Base-by-base conservation (phyloP, 306 rosid species). In the Lotus japonicus region DNA sequence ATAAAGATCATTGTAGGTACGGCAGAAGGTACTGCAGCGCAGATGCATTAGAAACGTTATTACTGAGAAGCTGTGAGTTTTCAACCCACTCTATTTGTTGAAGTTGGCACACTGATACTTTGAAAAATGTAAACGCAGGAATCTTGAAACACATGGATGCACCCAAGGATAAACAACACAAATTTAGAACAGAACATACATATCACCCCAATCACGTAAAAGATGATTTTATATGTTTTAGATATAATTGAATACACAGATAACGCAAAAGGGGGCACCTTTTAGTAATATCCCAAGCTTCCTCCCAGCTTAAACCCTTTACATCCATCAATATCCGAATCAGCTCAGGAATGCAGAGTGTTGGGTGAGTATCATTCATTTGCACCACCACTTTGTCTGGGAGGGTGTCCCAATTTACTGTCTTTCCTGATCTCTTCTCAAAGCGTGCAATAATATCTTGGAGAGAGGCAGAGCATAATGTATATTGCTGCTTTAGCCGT, bases 341-440 rank as follows among this genome's bases (percentile, higher is more conserved):
- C 73, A 92, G 70, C 82, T 92, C 96, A 6, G 95, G 95, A 43
- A 89, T 92, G n/a, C n/a, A n/a, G 88, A 87, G 96, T 42, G 98
- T 92, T 77, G 96, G 98, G 69, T 92, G 95, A 84, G 96, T 92
- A 76, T 92, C 96, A 77, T 92, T 92, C 98, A 89, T 92, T 69
- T 92, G 89, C 23, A 89, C 88, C 19, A 84, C 98, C 61, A 89
- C 95, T 81, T 85, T 92, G 65, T 79, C 82, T 7, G 92, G 90
- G 67, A 92, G 87, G 64, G 79, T 84, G 28, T 84, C 90, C 98
- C 96, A 89, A 38, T 85, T 83, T 54, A 79, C 62, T 13, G 73
- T 51, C 48, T 55, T 44, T 48, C 89, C 92, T 4, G 86, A 82
- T 84, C 95, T 82, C 73, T 76, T 87, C 74, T 85, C 95, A 74